A percentile compares a stretch with the other conserved stretches of the same genome.
These are phyloP conservation scores for Cladosporium sp. DNA, from an alignment of 2,329 filamentous ascomycete genomes.

Conservation along the genomic window DNA sequence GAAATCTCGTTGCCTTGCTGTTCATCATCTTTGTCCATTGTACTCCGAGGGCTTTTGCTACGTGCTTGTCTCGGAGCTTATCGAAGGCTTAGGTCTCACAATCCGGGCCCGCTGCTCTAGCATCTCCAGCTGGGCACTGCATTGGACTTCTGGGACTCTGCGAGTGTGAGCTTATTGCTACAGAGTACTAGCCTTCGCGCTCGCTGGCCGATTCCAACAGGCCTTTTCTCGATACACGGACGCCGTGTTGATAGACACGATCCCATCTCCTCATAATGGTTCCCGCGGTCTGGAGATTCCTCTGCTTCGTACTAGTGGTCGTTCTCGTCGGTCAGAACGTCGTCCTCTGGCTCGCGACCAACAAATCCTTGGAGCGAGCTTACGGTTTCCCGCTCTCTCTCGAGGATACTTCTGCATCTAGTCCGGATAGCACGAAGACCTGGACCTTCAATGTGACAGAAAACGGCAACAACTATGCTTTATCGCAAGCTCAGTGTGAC, in stretches of 20 bases:
- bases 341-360: not conserved
- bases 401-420: not conserved
- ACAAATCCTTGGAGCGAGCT: not conserved
- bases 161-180: not conserved
- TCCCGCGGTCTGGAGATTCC: not conserved
- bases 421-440: not conserved
- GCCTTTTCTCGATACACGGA: not conserved
- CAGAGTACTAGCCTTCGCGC: not conserved
- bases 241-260: not conserved
- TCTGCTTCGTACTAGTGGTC: slow-evolving; percentile 5
- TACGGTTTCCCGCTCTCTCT: not conserved
- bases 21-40: too few relatives aligned
- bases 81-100: not conserved
- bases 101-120: not conserved
- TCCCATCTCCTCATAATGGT: not conserved
- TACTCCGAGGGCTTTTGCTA: too few relatives aligned
- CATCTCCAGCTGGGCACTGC: not conserved
- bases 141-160: not conserved
- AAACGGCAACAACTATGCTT: slow-evolving; percentile 24
- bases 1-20: not conserved
- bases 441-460: slow-evolving; percentile 21
- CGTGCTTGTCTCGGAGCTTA: not conserved
- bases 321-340: not conserved
- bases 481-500: slow-evolving; percentile 29
- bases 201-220: not conserved